phyloP scores from a whole-genome alignment of 1,139 yeast species.

The Pneumocystis canis region DNA sequence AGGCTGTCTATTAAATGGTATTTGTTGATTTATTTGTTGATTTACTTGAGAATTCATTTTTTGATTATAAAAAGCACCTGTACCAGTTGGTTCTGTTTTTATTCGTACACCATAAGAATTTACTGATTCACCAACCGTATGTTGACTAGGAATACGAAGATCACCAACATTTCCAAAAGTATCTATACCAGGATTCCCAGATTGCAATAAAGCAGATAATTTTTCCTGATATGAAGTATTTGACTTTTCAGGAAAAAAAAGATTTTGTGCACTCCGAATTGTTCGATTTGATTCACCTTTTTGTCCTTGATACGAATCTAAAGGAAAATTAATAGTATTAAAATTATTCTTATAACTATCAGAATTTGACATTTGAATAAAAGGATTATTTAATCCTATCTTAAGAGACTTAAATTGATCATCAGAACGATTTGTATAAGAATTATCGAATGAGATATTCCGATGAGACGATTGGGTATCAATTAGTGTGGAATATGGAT shows the following conservation, averaged over 20 bases:
- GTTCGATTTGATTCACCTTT: slow-evolving; percentile 3
- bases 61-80: slow-evolving; percentile 2
- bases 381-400: slow-evolving; percentile 85
- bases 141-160: slow-evolving; percentile 81
- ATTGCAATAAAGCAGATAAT: slow-evolving; percentile 61
- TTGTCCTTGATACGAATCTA: background rate
- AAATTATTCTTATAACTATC: slow-evolving; percentile 2
- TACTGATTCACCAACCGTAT: slow-evolving; percentile 68
- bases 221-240: slow-evolving; percentile 39
- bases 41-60: background rate
- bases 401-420: slow-evolving; percentile 40
- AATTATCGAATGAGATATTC: background rate
- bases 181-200: slow-evolving; percentile 78
- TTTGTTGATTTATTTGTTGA: background rate
- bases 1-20: background rate
- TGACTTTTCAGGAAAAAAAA: background rate
- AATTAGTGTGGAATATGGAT: slow-evolving; percentile 60
- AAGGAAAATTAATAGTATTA: slow-evolving; percentile 1
- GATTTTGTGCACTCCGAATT: slow-evolving; percentile 9
- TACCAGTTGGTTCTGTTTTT: slow-evolving; percentile 12
- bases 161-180: slow-evolving; percentile 93
- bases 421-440: background rate
- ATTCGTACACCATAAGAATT: slow-evolving; percentile 51
- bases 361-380: slow-evolving; percentile 36
- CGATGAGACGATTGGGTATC: slow-evolving; percentile 23